Conservation (phyloP, 495 filamentous ascomycete genomes). For the Aspergillus biplanus region DNA sequence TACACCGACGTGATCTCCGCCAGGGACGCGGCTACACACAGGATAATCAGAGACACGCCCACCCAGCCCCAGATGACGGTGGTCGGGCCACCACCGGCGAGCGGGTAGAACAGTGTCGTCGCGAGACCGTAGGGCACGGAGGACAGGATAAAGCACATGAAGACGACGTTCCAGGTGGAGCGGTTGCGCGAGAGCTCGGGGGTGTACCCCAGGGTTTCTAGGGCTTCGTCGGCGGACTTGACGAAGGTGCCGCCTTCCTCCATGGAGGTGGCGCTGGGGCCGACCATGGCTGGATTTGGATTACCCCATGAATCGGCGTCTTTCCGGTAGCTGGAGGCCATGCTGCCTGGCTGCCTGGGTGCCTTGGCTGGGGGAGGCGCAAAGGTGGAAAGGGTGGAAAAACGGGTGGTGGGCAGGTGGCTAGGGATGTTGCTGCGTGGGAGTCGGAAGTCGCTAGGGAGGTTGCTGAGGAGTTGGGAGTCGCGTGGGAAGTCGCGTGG, state of each 20-base stretch:
- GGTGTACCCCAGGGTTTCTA: constrained; percentile 55
- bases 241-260: constrained; percentile 1
- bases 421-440: background rate
- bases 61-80: constrained; percentile 74
- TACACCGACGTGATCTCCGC: constrained; percentile 77
- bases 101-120: constrained; percentile 69
- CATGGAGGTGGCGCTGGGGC: constrained; percentile 11
- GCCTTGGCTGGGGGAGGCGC: background rate
- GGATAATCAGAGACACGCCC: constrained; percentile 69
- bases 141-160: constrained; percentile 50
- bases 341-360: background rate
- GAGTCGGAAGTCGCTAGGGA: background rate
- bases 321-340: constrained; percentile 1
- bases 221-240: constrained; percentile 26
- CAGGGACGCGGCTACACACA: constrained; percentile 71
- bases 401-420: background rate
- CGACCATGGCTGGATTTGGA: constrained; percentile 1
- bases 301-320: background rate
- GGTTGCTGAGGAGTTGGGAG: too few relatives aligned
- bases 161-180: constrained; percentile 44
- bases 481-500: background rate
- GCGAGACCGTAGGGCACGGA: constrained; percentile 67
- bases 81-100: constrained; percentile 65
- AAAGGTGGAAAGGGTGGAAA: background rate
- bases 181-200: constrained; percentile 57